Percentiles rank a stretch among this genome's conserved stretches.
These are phyloP conservation scores for Malus sieversii DNA, from an alignment of 306 rosid genomes.

Conservation along the genomic window DNA sequence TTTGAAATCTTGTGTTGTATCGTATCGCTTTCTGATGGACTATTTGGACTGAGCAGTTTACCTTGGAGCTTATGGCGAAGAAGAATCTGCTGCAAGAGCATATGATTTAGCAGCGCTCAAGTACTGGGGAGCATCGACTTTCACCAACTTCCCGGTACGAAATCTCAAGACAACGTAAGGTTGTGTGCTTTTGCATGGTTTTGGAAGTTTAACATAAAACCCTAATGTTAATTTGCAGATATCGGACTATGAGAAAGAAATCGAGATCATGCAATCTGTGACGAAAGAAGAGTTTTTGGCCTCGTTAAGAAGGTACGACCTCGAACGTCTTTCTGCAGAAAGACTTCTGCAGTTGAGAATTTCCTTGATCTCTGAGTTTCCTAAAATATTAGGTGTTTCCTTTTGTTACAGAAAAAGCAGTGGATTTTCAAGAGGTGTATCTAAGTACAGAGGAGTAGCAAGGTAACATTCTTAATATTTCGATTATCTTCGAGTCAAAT, in stretches of 20 bases:
- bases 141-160: conserved; percentile 75
- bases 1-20: conserved; percentile 1
- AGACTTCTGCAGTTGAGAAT: neutral
- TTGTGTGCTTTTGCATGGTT: neutral
- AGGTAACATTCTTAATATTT: conserved; percentile 31
- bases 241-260: conserved; percentile 65
- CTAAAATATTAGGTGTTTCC: neutral
- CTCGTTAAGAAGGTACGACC: conserved; percentile 67
- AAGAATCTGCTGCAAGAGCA: conserved; percentile 90
- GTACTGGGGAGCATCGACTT: conserved; percentile 79
- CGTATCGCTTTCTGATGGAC: neutral
- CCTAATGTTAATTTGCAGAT: conserved; percentile 25
- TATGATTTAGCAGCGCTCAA: conserved; percentile 90
- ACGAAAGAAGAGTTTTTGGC: conserved; percentile 88
- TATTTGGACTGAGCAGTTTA: conserved; percentile 28
- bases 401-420: conserved; percentile 60
- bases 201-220: neutral
- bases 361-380: neutral
- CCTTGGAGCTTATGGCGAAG: conserved; percentile 87
- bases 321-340: neutral
- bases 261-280: conserved; percentile 64
- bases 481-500: neutral
- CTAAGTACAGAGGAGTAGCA: conserved; percentile 88
- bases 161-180: too few relatives aligned
- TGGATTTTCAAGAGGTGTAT: conserved; percentile 94